Evolutionary conservation across 495 filamentous ascomycete species (phyloP), one percentile per base, ranked within the genome.

Genomic region (Penicillium pancosmium): DNA sequence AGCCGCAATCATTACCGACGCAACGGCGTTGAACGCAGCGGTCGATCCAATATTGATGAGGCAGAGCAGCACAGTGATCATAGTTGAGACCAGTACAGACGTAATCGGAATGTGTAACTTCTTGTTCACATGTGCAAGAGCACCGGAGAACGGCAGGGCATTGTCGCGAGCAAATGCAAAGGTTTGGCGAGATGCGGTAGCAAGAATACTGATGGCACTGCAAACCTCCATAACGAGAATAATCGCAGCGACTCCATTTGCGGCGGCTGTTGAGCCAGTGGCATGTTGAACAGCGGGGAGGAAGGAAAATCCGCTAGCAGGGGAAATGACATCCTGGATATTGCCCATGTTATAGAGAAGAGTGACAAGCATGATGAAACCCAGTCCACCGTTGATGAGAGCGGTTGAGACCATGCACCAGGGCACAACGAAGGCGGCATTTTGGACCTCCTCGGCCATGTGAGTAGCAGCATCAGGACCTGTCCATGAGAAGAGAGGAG

Each of bases 91-190:
- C 5, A 79, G 63, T 49, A 83, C 80, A 18, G 85, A 74, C 62
- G 80, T 81, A 52, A 81, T 65, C 10, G 82, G 85, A 36, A 89
- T 77, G 50, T 80, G 76, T 56, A 66, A 66, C 0, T 61, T 46
- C 6, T 68, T 71, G 51, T 81, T 78, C 18, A 81, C 63, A 18
- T 73, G 51, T 8, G 75, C 72, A 27, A 70, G 62, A 54, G 67
- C 40, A 49, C 71, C 21, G 2, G 78, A 70, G 58, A 75, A 79
- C 0, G 74, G 72, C 4, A 82, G 70, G 1, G 78, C 80, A 48
- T 75, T 75, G 41, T 83, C 80, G 6, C 80, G 73, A n/a, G 80
- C 80, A 61, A 83, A 82, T 6, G 80, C 75, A 44, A 73, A 82
- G 15, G 78, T 69, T 54, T 81, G 67, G n/a, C 80, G 68, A 5